Evolutionary conservation across 345 rosid genomes (phyloP), one percentile per base, ranked within the genome.

Genomic region (Moricandia arvensis): DNA sequence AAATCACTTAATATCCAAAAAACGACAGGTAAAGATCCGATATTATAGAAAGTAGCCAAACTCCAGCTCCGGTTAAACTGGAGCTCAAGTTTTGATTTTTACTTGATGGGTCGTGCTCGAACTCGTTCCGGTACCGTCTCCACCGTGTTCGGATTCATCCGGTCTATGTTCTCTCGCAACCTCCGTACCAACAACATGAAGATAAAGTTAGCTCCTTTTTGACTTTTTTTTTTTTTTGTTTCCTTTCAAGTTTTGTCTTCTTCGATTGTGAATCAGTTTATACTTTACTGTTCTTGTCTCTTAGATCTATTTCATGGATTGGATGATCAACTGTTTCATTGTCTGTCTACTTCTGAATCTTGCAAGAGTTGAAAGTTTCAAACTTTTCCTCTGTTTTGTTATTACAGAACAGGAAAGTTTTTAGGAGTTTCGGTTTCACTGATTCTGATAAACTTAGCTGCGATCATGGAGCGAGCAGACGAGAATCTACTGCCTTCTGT

Each of bases 391-490:
- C 24, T 31, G 41, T 60, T 60, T 59, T 6, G 18, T 38, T n/a
- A 2, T 6, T 38, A 80, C 92, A 95, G 99, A 85, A 80, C 86
- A 68, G 87, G 83, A 78, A 95, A 76, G 86, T 57, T 95, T 43
- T 88, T 86, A 24, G 99, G 99, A 37, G 66, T 95, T 81, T 90
- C 99, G 65, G 78, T 92, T 17, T 95, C 99, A 60, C 79, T 95
- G 72, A 71, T 95, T 47, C 88, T 92, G 1, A 95, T 95, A 80
- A 92, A 95, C 83, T 68, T 95, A 86, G 97, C 96, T 63, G 90
- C 97, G 35, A 87, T 92, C 34, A 95, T 95, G 99, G 99, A 95
- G 69, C 82, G 93, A 7, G 97, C 99, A 24, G 99, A 95, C 31
- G 99, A 95, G 82, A 95, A 92, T 79, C 92, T 92, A 29, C 86